Evolutionary conservation across 495 filamentous ascomycete genomes (phyloP), one percentile per base, ranked within the genome.

Genomic region (Talaromyces wortmannii): DNA sequence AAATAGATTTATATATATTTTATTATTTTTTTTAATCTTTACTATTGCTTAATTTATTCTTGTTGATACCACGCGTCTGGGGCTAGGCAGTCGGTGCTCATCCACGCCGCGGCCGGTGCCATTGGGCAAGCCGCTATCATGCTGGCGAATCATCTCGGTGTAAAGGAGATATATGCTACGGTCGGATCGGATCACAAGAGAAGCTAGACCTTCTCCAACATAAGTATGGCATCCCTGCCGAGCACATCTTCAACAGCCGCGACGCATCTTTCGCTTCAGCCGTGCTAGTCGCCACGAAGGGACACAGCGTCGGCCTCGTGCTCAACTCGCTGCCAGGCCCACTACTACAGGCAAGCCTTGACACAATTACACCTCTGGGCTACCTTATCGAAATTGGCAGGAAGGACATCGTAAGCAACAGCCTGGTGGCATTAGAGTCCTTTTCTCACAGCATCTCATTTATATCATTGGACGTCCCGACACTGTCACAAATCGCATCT

Each of bases 251-350:
- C 52, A 66, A 74, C 45, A 80, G 74, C 33, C 63, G 75, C 13
- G 69, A 73, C 31, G 57, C 65, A 2, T 66, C 71, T 0, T 83
- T 81, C 53, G 55, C 69, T 0, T 57, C 70, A 16, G 75, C 66
- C 12, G 56, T 83, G 0, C 60, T 76, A 18, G 52, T 63, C 0
- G 64, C 66, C 13, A 87, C 83, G 2, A 52, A 67, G 32, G 73
- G 77, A n/a, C 57, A 62, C 29, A 80, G 82, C 12, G 77, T 82
- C 23, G 78, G 82, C 48, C 70, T 83, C 12, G 75, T 78, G 0
- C 62, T 83, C n/a, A 80, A 83, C 53, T 76, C 78, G 11, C 70
- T 83, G 12, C 72, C 77, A 7, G 75, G 76, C 8, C 77, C 79
- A 57, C 62, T 77, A 0, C 64, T 79, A 1, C 72, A 73, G 45